Percentiles rank a stretch among this genome's conserved stretches.
Conservation (phyloP, 306 rosid genomes). For the Ziziphus jujuba region DNA sequence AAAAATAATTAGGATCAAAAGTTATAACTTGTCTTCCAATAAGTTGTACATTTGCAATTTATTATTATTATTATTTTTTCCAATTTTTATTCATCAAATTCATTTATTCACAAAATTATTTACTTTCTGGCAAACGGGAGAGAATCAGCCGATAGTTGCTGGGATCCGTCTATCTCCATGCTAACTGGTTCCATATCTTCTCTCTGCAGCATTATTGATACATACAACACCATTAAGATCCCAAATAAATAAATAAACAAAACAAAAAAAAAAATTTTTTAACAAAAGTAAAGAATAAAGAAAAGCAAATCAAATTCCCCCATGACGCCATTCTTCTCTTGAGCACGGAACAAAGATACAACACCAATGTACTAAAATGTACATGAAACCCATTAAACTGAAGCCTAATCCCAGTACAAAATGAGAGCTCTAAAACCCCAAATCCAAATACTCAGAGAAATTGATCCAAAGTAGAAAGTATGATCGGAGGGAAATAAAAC, state of each 20-base stretch:
- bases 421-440: too few relatives aligned
- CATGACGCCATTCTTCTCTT: too few relatives aligned
- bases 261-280: too few relatives aligned
- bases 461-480: too few relatives aligned
- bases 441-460: too few relatives aligned
- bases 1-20: too few relatives aligned
- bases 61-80: not conserved
- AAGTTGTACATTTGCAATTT: not conserved
- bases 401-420: too few relatives aligned
- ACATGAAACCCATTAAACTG: not conserved
- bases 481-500: too few relatives aligned
- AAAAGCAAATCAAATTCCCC: not conserved
- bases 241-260: not conserved
- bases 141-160: constrained; percentile 29
- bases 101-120: not conserved
- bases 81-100: not conserved
- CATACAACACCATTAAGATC: not conserved
- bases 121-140: constrained; percentile 80
- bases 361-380: too few relatives aligned
- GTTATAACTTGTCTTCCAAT: not conserved
- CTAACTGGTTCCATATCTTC: constrained; percentile 1
- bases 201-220: not conserved
- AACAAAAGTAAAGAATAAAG: not conserved
- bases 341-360: too few relatives aligned
- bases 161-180: constrained; percentile 36